Evolutionary conservation across 1,139 yeast genomes (phyloP), one percentile per base, ranked within the genome.

Genomic region (Hyphopichia pseudoburtonii): DNA sequence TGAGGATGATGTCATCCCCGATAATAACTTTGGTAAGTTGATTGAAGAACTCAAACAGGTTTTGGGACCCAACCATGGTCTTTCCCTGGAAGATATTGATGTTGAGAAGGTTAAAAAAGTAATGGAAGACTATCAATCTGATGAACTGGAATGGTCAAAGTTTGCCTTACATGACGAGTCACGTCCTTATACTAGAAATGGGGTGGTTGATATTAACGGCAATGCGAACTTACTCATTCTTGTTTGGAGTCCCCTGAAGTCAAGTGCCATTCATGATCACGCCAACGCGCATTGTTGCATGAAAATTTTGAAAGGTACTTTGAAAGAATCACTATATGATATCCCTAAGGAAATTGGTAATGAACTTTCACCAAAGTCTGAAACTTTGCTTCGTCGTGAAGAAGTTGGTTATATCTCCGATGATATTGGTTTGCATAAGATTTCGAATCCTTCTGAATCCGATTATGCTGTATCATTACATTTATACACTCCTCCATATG

Each of bases 401-500:
- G 67, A 71, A 29, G 87, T 82, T 22, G 80, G 86, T 1, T 83
- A 84, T 61, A 84, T 84, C 52, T 64, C 78, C 27, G 92, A 84
- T 57, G 62, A 64, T 19, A 70, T 84, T 32, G 92, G 92, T 0
- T 65, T 82, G 41, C 92, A 84, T 59, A 70, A 76, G 48, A 81
- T 84, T 55, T 62, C 70, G 36, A 84, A 85, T 52, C 76, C 77
- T 5, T 56, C 62, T 27, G 46, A 61, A 0, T 53, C 61, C 28
- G 71, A 70, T 27, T 58, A 66, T n/a, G 80, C 87, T n/a, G 78
- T 84, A 8, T 76, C 86, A 26, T 67, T 84, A 52, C 92, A 84
- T 58, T 69, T 84, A 40, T 85, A 84, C 61, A 83, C 90, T 11
- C 89, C 92, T 7, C 90, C 92, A 8, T 82, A 82, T 57, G 90